Conservation (phyloP, 441 rosid genomes). For the Erodium trifolium region DNA sequence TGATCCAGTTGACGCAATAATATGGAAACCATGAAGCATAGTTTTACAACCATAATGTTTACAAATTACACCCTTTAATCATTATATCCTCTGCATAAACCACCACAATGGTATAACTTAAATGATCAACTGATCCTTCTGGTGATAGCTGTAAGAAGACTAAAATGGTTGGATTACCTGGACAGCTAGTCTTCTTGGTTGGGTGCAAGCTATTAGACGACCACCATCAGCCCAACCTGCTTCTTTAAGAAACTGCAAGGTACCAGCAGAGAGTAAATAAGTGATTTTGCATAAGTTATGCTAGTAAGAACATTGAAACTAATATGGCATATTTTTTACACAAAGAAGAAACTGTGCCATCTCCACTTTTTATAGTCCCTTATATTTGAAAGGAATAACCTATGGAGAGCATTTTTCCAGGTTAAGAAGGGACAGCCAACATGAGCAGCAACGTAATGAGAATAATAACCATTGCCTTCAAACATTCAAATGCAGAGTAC, state of each 20-base stretch:
- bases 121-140: slow-evolving; percentile 1
- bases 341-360: not conserved
- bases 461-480: no score
- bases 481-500: no score
- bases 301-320: not conserved
- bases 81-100: not conserved
- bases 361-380: not conserved
- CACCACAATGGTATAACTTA: not conserved
- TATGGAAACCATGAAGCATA: not conserved
- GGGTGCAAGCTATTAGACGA: slow-evolving; percentile 91
- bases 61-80: no score
- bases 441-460: no score
- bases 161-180: slow-evolving; percentile 37
- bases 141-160: not conserved
- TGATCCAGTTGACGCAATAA: not conserved
- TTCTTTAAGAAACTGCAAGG: slow-evolving; percentile 73
- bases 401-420: not conserved
- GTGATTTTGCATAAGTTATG: not conserved
- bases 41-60: not conserved
- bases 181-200: slow-evolving; percentile 90
- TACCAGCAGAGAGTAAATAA: slow-evolving; percentile 12
- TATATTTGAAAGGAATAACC: not conserved
- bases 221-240: slow-evolving; percentile 99
- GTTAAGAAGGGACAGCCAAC: not conserved
- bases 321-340: not conserved